A percentile compares a stretch with the other conserved stretches of the same genome.
Evolutionary conservation across 2,329 filamentous ascomycete genomes (phyloP).

Genomic region (Talaromyces sp.): DNA sequence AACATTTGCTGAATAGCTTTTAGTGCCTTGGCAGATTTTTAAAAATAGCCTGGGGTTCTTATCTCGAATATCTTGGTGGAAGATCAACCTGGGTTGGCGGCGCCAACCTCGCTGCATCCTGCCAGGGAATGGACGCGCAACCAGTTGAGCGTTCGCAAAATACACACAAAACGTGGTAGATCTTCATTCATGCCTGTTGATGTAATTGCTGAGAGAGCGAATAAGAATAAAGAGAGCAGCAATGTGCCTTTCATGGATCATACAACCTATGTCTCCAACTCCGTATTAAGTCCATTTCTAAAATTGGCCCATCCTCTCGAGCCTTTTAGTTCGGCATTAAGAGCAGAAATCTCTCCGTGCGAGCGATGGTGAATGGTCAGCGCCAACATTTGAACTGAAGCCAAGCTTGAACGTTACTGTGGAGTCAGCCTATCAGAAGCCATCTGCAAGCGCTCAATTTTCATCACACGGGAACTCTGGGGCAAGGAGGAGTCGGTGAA

Average conservation of each 20-base stretch:
- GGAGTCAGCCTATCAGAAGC: background rate
- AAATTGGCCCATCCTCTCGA: background rate
- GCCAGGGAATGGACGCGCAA: no score
- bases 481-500: slow-evolving; percentile 7
- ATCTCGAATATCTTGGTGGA: background rate
- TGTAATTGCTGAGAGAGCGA: no score
- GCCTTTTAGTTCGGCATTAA: background rate
- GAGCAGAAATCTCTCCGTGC: background rate
- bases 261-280: no score
- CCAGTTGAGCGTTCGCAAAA: no score
- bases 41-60: background rate
- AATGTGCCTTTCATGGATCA: no score
- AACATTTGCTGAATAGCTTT: background rate
- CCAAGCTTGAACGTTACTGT: background rate
- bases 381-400: slow-evolving; percentile 13
- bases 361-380: slow-evolving; percentile 16
- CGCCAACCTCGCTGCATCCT: no score
- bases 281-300: no score
- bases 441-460: slow-evolving; percentile 6
- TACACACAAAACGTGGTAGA: no score
- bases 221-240: no score
- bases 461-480: slow-evolving; percentile 4
- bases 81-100: no score
- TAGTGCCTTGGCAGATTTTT: background rate
- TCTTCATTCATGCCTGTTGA: no score